phyloP scores from a whole-genome alignment of 768 basidiomycete species.

The Lactarius quietus region DNA sequence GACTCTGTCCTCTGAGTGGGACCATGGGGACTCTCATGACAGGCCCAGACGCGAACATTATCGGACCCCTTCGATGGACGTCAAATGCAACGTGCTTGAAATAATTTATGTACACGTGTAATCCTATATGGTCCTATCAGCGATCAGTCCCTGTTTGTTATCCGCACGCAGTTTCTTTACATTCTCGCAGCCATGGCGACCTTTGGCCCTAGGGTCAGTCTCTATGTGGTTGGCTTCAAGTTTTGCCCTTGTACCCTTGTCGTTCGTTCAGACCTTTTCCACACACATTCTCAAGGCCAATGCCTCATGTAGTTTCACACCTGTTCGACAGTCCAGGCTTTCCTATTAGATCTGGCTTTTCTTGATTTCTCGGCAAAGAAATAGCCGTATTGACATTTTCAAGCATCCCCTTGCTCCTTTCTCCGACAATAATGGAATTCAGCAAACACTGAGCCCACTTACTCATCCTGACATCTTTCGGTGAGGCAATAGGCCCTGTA shows the following conservation, averaged over 20 bases:
- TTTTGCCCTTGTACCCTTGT: background rate
- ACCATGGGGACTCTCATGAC: no score
- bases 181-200: background rate
- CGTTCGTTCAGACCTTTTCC: slow-evolving; percentile 7
- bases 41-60: no score
- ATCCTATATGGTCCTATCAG: slow-evolving; percentile 4
- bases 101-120: slow-evolving; percentile 14
- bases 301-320: slow-evolving; percentile 14
- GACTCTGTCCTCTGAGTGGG: no score
- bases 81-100: slow-evolving; percentile 15
- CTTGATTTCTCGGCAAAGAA: slow-evolving; percentile 8
- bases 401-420: slow-evolving; percentile 1
- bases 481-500: background rate
- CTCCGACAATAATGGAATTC: slow-evolving; percentile 20
- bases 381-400: slow-evolving; percentile 1
- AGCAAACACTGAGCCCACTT: background rate
- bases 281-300: background rate
- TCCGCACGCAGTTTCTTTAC: slow-evolving; percentile 8
- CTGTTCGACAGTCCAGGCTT: slow-evolving; percentile 10
- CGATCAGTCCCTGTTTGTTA: slow-evolving; percentile 19
- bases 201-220: background rate
- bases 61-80: slow-evolving; percentile 2
- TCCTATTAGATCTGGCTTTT: slow-evolving; percentile 8
- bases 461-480: background rate
- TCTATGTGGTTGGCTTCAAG: background rate